phyloP scores from a whole-genome alignment of 805 yeast genomes.

The Dipodascus albidus region DNA sequence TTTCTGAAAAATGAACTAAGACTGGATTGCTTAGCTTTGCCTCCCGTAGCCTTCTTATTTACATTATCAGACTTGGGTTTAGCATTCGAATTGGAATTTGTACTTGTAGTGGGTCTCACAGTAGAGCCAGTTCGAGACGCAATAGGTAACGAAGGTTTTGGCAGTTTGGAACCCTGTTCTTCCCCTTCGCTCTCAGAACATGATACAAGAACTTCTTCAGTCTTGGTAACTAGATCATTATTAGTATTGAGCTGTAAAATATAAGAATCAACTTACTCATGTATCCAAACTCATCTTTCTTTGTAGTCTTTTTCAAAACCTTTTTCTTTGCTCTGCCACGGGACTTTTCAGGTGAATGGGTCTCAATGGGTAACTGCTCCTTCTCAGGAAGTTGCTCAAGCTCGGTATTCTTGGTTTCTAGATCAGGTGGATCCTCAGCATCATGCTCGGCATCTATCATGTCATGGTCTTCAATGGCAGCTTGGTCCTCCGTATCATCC shows the following conservation, averaged over 20 bases:
- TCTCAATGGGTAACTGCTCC: not conserved
- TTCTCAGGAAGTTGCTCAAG: not conserved
- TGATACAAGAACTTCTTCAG: not conserved
- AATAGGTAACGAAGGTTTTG: not conserved
- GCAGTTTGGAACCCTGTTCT: not conserved
- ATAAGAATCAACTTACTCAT: not conserved
- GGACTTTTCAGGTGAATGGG: not conserved
- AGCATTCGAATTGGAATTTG: too few relatives aligned
- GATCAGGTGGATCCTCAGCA: not conserved
- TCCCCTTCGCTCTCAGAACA: not conserved
- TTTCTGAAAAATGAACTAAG: not conserved
- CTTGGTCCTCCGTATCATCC: not conserved
- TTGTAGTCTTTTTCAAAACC: not conserved
- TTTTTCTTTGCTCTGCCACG: slow-evolving; percentile 1
- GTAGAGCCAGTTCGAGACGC: not conserved
- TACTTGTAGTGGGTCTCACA: not conserved
- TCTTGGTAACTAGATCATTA: not conserved
- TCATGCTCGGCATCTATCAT: not conserved
- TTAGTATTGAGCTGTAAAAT: not conserved
- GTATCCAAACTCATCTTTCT: slow-evolving; percentile 1
- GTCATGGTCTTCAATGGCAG: not conserved
- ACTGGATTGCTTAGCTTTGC: not conserved
- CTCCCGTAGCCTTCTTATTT: not conserved
- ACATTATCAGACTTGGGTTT: not conserved
- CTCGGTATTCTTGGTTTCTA: not conserved